Base-by-base conservation (phyloP, 2,329 filamentous ascomycete genomes). In the Ascochyta lentis region DNA sequence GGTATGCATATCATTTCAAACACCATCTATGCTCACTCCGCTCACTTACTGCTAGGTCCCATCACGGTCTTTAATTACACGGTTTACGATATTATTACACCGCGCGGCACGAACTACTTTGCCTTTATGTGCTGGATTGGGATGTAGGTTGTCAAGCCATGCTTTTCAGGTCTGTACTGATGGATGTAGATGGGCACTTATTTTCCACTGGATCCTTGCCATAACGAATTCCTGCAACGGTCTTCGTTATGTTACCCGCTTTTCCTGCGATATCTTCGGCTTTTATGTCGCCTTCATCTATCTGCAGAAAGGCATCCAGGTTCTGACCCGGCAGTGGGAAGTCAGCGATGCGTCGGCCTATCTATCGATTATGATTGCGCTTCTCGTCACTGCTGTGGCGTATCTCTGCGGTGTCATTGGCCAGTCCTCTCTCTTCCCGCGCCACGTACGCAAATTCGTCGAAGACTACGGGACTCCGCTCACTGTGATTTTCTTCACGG, bases 51-150 rank as follows among this genome's bases (percentile, higher is more conserved):
- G 22, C 24, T n/a, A 85, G 86, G 87, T n/a, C 92, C 92, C 3
- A 96, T 96, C 54, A 96, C 92, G 15, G 91, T 96, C 26, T 96
- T 96, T 72, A 96, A 96, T 73, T 96, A 96, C 71, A 96, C 92
- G 3, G 91, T 96, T 3, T 96, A 93, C 78, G 89, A 95, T 74
- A 96, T 96, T 61, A 90, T 96, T 71, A 79, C 82, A 1, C 88
- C 89, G 1, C 86, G 86, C 0, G 90, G 90, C 1, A 90, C 89
- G 5, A 88, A 93, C 69, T 96, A 94, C 71, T 86, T 96, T 50
- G 86, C 88, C 6, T 96, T 96, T 74, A 96, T 96, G 92, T 89
- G 87, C 68, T 94, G 92, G 89, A 91, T 96, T 68, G 91, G 91
- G 59, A 83, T 96, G 80, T 88, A 75, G 77, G 84, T 75, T 26